Base-by-base conservation (phyloP, 768 basidiomycete species). In the Lyophyllum atratum region DNA sequence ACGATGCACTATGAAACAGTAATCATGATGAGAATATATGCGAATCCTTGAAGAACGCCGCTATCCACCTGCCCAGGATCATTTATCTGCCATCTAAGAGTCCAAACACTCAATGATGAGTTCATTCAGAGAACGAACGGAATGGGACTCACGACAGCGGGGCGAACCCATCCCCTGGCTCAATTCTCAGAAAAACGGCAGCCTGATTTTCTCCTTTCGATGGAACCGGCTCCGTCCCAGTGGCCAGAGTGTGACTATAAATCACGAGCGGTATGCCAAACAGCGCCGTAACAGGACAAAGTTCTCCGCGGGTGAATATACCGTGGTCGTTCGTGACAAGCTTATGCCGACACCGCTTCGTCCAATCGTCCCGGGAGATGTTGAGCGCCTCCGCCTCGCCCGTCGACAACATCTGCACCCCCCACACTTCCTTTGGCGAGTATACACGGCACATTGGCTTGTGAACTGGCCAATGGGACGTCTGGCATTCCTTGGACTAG, bases 281-380 rank as follows among this genome's bases (percentile, higher is more conserved):
- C 15, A 61, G 52, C 17, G 19, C 48, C 4, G 64, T 58, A 19
- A 61, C 42, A 11, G 59, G 64, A 37, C 61, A 65, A 9, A 63
- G 57, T 42, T 65, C 64, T 14, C 61, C 62, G 4, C 31, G 40
- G 15, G 26, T 53, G 53, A 63, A 65, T 37, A 65, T 59, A 4
- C 45, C 46, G 39, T 63, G 57, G 12, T 58, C 47, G 21, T 7
- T 21, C 8, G 51, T 39, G 48, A 57, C 47, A 28, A 52, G 46
- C 21, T 47, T 44, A 4, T 59, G 22, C 43, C 52, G 24, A 33
- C 60, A 61, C 1, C 55, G 44, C 31, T 51, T 28, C 21, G 2
- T 10, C 19, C 19, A 33, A 6, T 34, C 31, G 9, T 22, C 17
- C 15, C 28, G 15, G 25, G 45, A 10, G 28, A 47, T 34, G 15